Base-by-base conservation (phyloP, 257 asterid species). In the Solanum tarijense region DNA sequence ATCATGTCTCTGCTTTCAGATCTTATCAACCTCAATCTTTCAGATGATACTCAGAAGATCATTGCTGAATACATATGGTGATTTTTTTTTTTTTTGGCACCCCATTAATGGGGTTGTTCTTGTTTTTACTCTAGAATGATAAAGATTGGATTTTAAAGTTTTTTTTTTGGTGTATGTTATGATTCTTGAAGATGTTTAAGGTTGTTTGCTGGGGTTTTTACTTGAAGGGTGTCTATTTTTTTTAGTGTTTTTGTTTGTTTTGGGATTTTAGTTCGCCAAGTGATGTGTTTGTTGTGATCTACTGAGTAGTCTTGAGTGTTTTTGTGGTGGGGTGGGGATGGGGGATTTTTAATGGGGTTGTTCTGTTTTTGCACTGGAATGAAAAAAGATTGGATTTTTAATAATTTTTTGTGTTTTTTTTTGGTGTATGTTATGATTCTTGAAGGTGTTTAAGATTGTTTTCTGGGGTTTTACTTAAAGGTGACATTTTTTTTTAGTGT, bases 31-130 rank as follows among this genome's bases (percentile, higher is more conserved):
- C 88, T 96, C 90, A 78, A 94, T 88, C 93, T 96, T 27, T 89
- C 98, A 38, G 96, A 91, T 4, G 74, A 87, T 36, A 92, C 98
- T 20, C 82, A 90, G 3, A 96, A 96, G 78, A 69, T 83, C 86
- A 96, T 96, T 18, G 98, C 95, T 2, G 98, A 96, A 76, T 96
- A 96, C 43, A 94, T 96, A 81, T 96, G 98, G 98, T 95, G 27
- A 84, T 90, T 83, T 89, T 72, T 79, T n/a, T n/a, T 25, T 41
- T 4, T 43, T 38, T 39, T 76, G 7, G 13, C 83, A 76, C 60
- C 7, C 12, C 83, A 39, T 76, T 76, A 75, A 75, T 75, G 58
- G 83, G 83, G 32, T 35, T 35, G 82, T 23, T 73, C 82, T 73
- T n/a, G 32, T 75, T 38, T 75, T 36, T 75, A 23, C 83, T 36